Percentiles rank a stretch among this genome's conserved stretches.
Evolutionary conservation across 2,329 filamentous ascomycete species (phyloP).

Genomic region (Colletotrichum incanum): DNA sequence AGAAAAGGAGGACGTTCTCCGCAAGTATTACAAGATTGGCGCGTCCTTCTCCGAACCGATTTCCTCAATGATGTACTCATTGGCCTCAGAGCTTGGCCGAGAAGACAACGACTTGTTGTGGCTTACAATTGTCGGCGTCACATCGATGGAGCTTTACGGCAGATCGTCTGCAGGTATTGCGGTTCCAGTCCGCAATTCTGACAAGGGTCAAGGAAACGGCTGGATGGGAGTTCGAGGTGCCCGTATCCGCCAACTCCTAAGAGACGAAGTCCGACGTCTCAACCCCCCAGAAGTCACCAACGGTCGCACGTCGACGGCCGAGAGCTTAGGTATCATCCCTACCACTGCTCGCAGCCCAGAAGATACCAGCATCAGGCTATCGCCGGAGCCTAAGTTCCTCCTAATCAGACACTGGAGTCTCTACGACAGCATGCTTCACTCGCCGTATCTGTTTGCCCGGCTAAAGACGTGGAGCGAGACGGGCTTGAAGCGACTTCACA

Average conservation of each 20-base stretch:
- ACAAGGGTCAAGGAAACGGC: slow-evolving; percentile 72
- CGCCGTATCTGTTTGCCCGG: slow-evolving; percentile 91
- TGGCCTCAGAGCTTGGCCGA: slow-evolving; percentile 93
- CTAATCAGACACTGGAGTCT: slow-evolving; percentile 96
- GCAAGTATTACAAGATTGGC: slow-evolving; percentile 88
- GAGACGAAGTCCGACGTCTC: slow-evolving; percentile 93
- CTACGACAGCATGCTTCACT: slow-evolving; percentile 99
- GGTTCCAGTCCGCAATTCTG: slow-evolving; percentile 69
- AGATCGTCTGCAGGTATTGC: slow-evolving; percentile 86
- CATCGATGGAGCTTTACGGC: slow-evolving; percentile 93
- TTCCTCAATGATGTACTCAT: slow-evolving; percentile 92
- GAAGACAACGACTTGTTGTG: slow-evolving; percentile 98
- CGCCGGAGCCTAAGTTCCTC: slow-evolving; percentile 93
- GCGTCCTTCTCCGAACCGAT: slow-evolving; percentile 96
- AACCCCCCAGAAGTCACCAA: slow-evolving; percentile 83
- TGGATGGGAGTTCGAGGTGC: slow-evolving; percentile 89
- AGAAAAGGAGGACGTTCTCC: slow-evolving; percentile 83
- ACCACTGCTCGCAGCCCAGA: slow-evolving; percentile 91
- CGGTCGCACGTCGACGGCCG: slow-evolving; percentile 73
- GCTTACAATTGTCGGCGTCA: slow-evolving; percentile 94
- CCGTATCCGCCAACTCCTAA: slow-evolving; percentile 85
- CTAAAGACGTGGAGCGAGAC: slow-evolving; percentile 95
- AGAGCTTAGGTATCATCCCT: slow-evolving; percentile 86
- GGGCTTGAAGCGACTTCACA: slow-evolving; percentile 90
- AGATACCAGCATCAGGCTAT: slow-evolving; percentile 92